Percentiles rank a stretch among this genome's conserved stretches.
Conservation (phyloP, 768 basidiomycete genomes). For the Mycena alexandri region DNA sequence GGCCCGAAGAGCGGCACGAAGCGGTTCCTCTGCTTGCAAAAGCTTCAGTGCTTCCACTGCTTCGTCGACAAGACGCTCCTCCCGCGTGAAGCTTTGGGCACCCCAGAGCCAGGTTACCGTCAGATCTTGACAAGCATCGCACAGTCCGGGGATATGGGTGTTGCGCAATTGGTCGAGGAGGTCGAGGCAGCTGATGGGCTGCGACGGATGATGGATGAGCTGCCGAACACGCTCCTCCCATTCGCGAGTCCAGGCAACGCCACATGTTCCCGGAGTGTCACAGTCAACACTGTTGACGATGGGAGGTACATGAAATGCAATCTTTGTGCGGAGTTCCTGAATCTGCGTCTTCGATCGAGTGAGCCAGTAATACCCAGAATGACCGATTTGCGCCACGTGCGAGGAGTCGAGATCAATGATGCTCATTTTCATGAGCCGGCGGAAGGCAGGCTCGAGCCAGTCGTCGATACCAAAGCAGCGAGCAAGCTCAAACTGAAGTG, state of each 20-base stretch:
- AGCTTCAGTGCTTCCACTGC: neutral
- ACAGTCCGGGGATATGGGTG: neutral
- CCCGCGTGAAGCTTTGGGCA: neutral
- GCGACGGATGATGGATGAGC: constrained; percentile 12
- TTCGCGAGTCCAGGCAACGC: neutral
- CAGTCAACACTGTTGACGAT: neutral
- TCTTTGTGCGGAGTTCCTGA: no score
- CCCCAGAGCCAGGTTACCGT: constrained; percentile 16
- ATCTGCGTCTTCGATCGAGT: no score
- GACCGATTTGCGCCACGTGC: neutral
- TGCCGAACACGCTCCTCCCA: neutral
- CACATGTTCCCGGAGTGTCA: neutral
- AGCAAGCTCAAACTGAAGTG: constrained; percentile 1
- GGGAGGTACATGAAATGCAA: no score
- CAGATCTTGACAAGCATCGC: constrained; percentile 6
- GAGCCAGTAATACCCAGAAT: neutral
- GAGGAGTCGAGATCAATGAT: neutral
- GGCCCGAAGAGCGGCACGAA: neutral
- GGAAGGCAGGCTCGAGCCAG: neutral
- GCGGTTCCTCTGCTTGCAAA: constrained; percentile 6
- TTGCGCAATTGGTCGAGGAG: neutral
- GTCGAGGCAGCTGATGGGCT: neutral
- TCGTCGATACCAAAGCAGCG: neutral
- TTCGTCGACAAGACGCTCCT: neutral
- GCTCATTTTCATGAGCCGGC: constrained; percentile 1